Evolutionary conservation across 495 filamentous ascomycete species (phyloP), one percentile per base, ranked within the genome.

Genomic region (Cladorrhinum samala): DNA sequence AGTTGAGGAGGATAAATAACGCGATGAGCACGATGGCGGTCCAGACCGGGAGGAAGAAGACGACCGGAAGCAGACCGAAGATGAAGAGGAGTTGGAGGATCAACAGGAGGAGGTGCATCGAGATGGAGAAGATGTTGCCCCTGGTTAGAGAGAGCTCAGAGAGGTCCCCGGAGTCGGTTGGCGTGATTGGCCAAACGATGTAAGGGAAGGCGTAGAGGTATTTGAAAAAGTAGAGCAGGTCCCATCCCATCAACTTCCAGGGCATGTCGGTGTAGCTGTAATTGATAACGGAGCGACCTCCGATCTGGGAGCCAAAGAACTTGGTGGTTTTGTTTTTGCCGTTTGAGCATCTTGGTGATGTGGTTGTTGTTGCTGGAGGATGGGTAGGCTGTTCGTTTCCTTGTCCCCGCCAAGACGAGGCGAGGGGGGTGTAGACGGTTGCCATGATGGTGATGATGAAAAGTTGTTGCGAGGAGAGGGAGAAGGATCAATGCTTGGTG

Each of bases 221-320:
- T 8, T 58, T 63, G 50, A 85, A 63, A 53, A 80, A 77, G 42
- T 83, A 74, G 24, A 64, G 58, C 20, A 85, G 54, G 51, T 87
- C 84, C 47, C 67, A 72, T 52, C 64, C 69, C 19, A 85, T 68
- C 39, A 86, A 68, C 39, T 53, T 66, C 66, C 76, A 70, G 2
- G 83, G 83, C 44, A 78, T 72, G 40, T 78, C 76, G n/a, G 84
- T 86, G 60, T 86, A 85, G 42, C 68, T 67, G 60, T 77, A 77
- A 53, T 71, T 75, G 55, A 74, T 73, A 48, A 74, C 66, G 5
- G 68, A 64, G 50, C 67, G 59, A 48, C 70, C 72, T n/a, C 77
- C 77, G 38, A 78, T 64, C 54, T 81, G 77, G 1, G 77, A 81
- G 53, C 70, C 71, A 59, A 75, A 73, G 64, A 79, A 79, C 24